Evolutionary conservation across 768 basidiomycete genomes (phyloP), one percentile per base, ranked within the genome.

Genomic region (Naganishia vishniacii): DNA sequence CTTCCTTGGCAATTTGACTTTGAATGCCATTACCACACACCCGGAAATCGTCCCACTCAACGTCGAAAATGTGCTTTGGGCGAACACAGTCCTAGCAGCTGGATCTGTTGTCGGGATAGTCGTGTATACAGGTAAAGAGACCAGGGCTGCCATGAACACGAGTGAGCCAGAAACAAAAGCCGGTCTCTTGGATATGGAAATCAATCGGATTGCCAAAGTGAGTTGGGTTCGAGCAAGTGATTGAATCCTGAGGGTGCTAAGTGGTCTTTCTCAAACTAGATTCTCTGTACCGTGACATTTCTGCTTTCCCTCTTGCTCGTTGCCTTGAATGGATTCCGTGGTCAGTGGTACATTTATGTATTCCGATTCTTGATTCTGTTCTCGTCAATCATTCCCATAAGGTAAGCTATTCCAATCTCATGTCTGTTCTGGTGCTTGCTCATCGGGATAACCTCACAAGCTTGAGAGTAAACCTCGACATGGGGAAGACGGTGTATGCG

Each of bases 401-500:
- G 91, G 94, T 90, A 53, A 61, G 86, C 75, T 18, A 2, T 15
- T 15, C 9, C 3, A 11, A 25, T 31, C 20, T 11, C 13, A 4
- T 45, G 40, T 40, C 20, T 5, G 40, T 4, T 18, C 34, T 34
- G 37, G 25, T 4, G 6, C 20, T 11, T 40, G 26, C 13, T 20
- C n/a, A 46, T 26, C 16, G n/a, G 11, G 15, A 29, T 12, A 0
- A 26, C 49, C 59, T 18, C 12, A 31, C 6, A 74, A 97, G 93
- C 82, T 80, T 99, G 61, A 88, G 95, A n/a, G 94, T 99, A 59
- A 99, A 99, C 71, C 83, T 99, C 59, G 95, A 99, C 77, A 98
- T 99, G 93, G 95, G 95, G 62, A 99, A 99, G 79, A 98, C 93
- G 0, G 88, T 98, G 45, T 99, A 99, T 71, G 92, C 91, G 0